Evolutionary conservation across 225 moss, liverwort and hornwort genomes (phyloP), one percentile per base, ranked within the genome.

Genomic region (Polytrichum formosum): DNA sequence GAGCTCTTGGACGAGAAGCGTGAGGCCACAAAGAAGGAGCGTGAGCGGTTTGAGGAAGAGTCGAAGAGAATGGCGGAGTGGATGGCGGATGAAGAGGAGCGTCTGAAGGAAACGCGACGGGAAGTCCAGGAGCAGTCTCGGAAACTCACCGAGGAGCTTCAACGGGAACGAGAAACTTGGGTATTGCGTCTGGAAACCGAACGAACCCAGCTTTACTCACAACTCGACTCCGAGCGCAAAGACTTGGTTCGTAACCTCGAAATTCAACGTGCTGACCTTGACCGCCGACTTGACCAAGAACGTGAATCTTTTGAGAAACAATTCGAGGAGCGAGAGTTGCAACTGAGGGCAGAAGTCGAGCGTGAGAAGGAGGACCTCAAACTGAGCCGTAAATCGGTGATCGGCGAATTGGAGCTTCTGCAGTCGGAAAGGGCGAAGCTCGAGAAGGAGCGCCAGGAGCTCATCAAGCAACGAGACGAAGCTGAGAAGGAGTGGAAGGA

Each of bases 1-100:
- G 90, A 90, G 53, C 70, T 90, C 16, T 81, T 90, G 20, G 90
- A 90, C 67, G 86, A 84, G 58, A 90, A 82, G 78, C 84, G 75
- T 23, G 90, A 90, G 61, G 86, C 79, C 26, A 70, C 86, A 8
- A 82, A 75, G 79, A 86, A 65, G 74, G 86, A 90, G 23, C 75
- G 76, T 5, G 81, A 86, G 72, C 82, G 66, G 69, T 80, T 76
- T 53, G 68, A 82, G 20, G 83, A 87, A 37, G 90, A 90, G 74
- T 78, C 76, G 18, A 82, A 54, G 71, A 29, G 78, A 27, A 90
- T 86, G 90, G 77, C 79, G 1, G 82, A 80, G 46, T 86, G 86
- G 86, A 72, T 90, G 64, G 64, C 67, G 0, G 64, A 70, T 26
- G 90, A 90, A 75, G 90, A 90, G 74, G 86, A 81, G 67, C 75